These are phyloP conservation scores for Fusarium papillatum DNA, from an alignment of 2,329 filamentous ascomycete species.

Conservation along the genomic window DNA sequence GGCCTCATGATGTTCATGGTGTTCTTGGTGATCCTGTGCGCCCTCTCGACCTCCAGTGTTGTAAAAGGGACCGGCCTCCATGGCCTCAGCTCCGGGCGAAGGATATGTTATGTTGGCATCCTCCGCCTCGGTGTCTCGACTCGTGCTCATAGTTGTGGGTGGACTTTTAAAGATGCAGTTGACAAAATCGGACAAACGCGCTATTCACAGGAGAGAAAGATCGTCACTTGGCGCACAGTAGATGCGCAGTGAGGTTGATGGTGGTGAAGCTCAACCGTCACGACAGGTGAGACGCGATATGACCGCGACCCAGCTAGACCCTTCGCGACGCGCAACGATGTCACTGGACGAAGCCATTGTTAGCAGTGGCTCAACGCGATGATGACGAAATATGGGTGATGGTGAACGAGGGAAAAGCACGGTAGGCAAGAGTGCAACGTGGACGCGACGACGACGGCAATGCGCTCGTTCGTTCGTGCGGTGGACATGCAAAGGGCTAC, in stretches of 20 bases:
- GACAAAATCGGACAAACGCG: conserved; percentile 8
- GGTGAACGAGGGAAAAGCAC: conserved; percentile 28
- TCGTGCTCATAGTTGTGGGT: conserved; percentile 46
- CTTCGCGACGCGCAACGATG: conserved; percentile 42
- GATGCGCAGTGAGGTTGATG: conserved; percentile 4
- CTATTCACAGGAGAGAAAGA: conserved; percentile 12
- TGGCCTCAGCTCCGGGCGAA: conserved; percentile 59
- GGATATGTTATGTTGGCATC: conserved; percentile 59
- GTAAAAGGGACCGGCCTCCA: conserved; percentile 60
- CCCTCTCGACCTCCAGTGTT: conserved; percentile 53
- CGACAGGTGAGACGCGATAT: conserved; percentile 34
- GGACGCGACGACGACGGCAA: conserved; percentile 23
- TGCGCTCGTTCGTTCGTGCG: conserved; percentile 27
- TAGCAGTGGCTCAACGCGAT: conserved; percentile 42
- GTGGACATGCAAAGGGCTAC: conserved; percentile 30
- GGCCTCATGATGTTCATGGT: conserved; percentile 36
- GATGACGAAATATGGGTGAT: conserved; percentile 33
- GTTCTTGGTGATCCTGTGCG: conserved; percentile 47
- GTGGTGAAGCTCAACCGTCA: conserved; percentile 18
- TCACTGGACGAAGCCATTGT: conserved; percentile 44
- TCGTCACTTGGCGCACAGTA: conserved; percentile 27
- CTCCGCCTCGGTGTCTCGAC: conserved; percentile 51
- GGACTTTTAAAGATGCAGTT: conserved; percentile 13
- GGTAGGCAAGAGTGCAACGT: conserved; percentile 14
- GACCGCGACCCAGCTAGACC: conserved; percentile 23